Evolutionary conservation across 2,329 filamentous ascomycete genomes (phyloP).

Genomic region (Pyrenochaeta sp.): DNA sequence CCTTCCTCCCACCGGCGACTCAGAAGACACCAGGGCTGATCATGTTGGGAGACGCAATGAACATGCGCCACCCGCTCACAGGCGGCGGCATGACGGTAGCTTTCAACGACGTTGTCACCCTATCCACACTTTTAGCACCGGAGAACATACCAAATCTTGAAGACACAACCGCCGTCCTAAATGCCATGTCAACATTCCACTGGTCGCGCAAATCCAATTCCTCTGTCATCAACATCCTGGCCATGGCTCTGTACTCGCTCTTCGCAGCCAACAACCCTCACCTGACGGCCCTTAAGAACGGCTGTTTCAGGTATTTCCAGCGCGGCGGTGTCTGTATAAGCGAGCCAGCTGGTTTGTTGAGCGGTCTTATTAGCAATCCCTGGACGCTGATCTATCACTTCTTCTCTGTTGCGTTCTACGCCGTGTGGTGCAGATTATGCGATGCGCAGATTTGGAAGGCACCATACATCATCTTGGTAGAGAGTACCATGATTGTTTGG

Average conservation of each 20-base stretch:
- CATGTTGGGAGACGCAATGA: conserved; percentile 91
- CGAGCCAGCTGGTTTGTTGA: conserved; percentile 82
- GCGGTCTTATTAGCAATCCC: conserved; percentile 80
- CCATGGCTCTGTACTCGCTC: conserved; percentile 88
- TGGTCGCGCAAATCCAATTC: conserved; percentile 85
- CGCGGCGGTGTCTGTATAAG: conserved; percentile 74
- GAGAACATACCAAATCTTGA: conserved; percentile 72
- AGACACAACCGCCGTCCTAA: conserved; percentile 71
- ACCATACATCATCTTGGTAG: conserved; percentile 66
- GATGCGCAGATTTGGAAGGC: conserved; percentile 54
- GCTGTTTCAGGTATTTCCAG: conserved; percentile 94
- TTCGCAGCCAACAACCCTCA: conserved; percentile 77
- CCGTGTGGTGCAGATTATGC: conserved; percentile 75
- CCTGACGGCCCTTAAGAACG: conserved; percentile 81
- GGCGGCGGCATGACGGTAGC: conserved; percentile 98
- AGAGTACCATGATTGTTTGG: conserved; percentile 76
- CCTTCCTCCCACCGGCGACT: conserved; percentile 83
- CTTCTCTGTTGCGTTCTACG: conserved; percentile 89
- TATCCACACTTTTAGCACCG: conserved; percentile 78
- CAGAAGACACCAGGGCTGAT: conserved; percentile 77
- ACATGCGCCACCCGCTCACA: conserved; percentile 98
- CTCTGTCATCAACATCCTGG: conserved; percentile 96
- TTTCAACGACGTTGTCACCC: conserved; percentile 86
- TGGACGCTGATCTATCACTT: conserved; percentile 88
- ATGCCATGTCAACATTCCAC: conserved; percentile 79